Percentiles rank a stretch among this genome's conserved stretches.
Conservation (phyloP, 371 early-diverging fungal species). For the Globomyces sp. region DNA sequence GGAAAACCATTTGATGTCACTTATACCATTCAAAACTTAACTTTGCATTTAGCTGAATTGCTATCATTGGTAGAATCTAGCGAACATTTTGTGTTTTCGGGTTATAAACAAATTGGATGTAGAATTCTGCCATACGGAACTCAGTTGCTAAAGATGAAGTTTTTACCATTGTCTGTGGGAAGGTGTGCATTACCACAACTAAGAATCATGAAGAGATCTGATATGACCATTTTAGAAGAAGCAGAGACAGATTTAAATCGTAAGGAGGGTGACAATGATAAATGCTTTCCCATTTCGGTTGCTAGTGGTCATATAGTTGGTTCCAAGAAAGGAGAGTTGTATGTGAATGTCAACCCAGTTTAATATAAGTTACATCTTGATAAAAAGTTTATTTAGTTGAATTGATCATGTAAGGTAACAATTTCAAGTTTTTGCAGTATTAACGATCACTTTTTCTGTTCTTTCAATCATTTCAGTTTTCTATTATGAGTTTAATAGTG, state of each 20-base stretch:
- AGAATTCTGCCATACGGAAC: conserved; percentile 3
- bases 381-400: background rate
- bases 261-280: background rate
- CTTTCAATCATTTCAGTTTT: no score
- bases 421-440: background rate
- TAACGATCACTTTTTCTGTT: no score
- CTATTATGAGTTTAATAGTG: no score
- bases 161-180: background rate
- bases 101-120: background rate
- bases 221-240: background rate
- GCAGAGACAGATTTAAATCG: background rate
- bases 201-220: conserved; percentile 2
- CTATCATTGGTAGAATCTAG: background rate
- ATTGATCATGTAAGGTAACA: background rate
- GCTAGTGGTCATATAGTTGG: background rate
- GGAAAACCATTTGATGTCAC: background rate
- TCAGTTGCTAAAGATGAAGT: background rate
- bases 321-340: background rate
- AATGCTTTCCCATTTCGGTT: background rate
- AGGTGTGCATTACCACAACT: background rate
- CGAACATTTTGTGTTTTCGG: conserved; percentile 9
- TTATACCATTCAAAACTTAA: conserved; percentile 15
- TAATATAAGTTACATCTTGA: background rate
- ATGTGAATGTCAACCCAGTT: background rate
- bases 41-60: conserved; percentile 14